Evolutionary conservation across 345 rosid species (phyloP).

Genomic region (Citrus sinensis): DVS_A1.0 CM039162.1:16743001-16743500

Average conservation of each 20-base stretch:
- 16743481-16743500: slow-evolving; percentile 75
- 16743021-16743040: slow-evolving; percentile 48
- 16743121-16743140: slow-evolving; percentile 83
- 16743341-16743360: slow-evolving; percentile 75
- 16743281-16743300: slow-evolving; percentile 58
- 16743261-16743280: slow-evolving; percentile 41
- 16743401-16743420: slow-evolving; percentile 84
- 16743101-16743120: slow-evolving; percentile 60
- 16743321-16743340: slow-evolving; percentile 61
- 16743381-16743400: slow-evolving; percentile 87
- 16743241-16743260: slow-evolving; percentile 47
- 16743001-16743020: slow-evolving; percentile 36
- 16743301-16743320: slow-evolving; percentile 46
- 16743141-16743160: slow-evolving; percentile 69
- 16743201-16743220: slow-evolving; percentile 53
- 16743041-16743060: slow-evolving; percentile 39
- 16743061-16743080: slow-evolving; percentile 42
- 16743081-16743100: slow-evolving; percentile 59
- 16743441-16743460: slow-evolving; percentile 90
- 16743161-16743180: slow-evolving; percentile 42
- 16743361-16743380: slow-evolving; percentile 88
- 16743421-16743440: slow-evolving; percentile 34
- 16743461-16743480: slow-evolving; percentile 79
- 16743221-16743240: slow-evolving; percentile 35
- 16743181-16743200: slow-evolving; percentile 73